A percentile compares a stretch with the other conserved stretches of the same genome.
Conservation (phyloP, 495 filamentous ascomycete species). For the Penicillium lagena region DNA sequence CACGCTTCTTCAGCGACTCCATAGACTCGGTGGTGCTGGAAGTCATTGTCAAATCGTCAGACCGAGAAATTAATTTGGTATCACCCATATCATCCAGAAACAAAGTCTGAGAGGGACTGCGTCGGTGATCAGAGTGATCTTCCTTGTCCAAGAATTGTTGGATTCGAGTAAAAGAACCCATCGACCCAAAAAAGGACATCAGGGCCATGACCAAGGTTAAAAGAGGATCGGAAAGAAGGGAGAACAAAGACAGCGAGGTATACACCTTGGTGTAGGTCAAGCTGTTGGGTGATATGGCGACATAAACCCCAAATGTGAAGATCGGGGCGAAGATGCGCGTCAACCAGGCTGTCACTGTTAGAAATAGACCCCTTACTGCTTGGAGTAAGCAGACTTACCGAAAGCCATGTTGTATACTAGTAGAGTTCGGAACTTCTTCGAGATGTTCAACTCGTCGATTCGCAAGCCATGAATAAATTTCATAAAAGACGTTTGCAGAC, state of each 20-base stretch:
- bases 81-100: conserved; percentile 16
- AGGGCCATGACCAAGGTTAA: conserved; percentile 50
- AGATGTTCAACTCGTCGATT: conserved; percentile 51
- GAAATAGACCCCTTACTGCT: not conserved
- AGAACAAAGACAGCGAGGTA: conserved; percentile 55
- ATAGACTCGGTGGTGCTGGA: conserved; percentile 19
- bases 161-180: conserved; percentile 54
- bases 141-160: conserved; percentile 50
- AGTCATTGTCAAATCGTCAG: conserved; percentile 11
- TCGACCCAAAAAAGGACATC: conserved; percentile 43
- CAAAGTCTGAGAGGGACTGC: conserved; percentile 12
- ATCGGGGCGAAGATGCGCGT: conserved; percentile 47
- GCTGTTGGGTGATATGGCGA: conserved; percentile 41
- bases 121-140: conserved; percentile 25
- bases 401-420: conserved; percentile 49
- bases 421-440: conserved; percentile 48
- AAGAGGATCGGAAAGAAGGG: conserved; percentile 52
- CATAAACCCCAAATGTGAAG: conserved; percentile 44
- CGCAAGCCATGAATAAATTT: conserved; percentile 42
- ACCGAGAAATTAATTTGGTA: conserved; percentile 14
- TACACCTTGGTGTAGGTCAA: conserved; percentile 47
- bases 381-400: conserved; percentile 14
- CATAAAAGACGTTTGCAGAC: conserved; percentile 35
- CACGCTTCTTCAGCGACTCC: conserved; percentile 16
- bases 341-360: conserved; percentile 30